Percentiles rank a stretch among this genome's conserved stretches.
Conservation (phyloP, 2,329 filamentous ascomycete genomes). For the Fusarium poae region DNA sequence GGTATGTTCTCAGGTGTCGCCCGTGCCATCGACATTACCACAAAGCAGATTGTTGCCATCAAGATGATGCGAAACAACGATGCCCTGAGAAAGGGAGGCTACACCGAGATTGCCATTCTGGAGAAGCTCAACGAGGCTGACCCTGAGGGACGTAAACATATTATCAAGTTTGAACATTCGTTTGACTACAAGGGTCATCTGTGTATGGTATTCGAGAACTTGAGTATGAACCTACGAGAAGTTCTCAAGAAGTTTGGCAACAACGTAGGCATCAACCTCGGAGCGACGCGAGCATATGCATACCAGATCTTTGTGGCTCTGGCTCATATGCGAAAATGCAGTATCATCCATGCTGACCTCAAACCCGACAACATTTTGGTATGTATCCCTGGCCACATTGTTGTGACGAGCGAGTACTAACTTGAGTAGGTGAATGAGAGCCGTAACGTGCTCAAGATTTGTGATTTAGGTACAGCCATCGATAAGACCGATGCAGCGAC, state of each 20-base stretch:
- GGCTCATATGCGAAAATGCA: conserved; percentile 88
- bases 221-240: conserved; percentile 92
- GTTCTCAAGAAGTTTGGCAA: conserved; percentile 96
- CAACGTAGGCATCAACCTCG: conserved; percentile 90
- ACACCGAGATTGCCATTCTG: conserved; percentile 94
- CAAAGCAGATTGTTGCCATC: conserved; percentile 85
- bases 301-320: conserved; percentile 94
- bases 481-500: conserved; percentile 82
- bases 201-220: conserved; percentile 96
- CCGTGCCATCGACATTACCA: conserved; percentile 82
- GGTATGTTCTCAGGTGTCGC: conserved; percentile 99
- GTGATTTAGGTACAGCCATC: conserved; percentile 95
- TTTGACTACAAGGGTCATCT: conserved; percentile 97
- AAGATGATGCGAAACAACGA: conserved; percentile 99
- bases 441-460: conserved; percentile 90
- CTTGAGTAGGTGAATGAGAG: conserved; percentile 76
- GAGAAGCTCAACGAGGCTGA: conserved; percentile 89
- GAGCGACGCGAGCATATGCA: conserved; percentile 88
- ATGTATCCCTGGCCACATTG: conserved; percentile 43
- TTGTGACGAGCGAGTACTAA: conserved; percentile 21
- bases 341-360: conserved; percentile 93
- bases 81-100: conserved; percentile 88
- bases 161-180: conserved; percentile 86
- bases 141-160: conserved; percentile 88
- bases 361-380: conserved; percentile 98